Evolutionary conservation across 345 rosid genomes (phyloP).

Genomic region (Capsella bursapastoris): DNA sequence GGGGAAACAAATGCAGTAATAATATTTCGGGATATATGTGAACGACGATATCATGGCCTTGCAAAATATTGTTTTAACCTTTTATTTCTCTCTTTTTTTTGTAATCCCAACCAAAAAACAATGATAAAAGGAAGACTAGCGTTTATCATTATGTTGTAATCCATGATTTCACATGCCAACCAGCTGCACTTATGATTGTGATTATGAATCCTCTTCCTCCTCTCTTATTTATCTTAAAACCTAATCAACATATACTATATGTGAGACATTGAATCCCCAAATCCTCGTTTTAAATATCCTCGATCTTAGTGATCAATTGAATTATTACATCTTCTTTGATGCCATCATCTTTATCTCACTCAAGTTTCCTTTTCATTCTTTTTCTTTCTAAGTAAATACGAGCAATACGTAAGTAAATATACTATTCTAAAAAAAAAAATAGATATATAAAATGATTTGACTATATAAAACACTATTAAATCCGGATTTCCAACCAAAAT

Average conservation of each 20-base stretch:
- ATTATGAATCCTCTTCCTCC: conserved; percentile 4
- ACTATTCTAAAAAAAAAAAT: neutral
- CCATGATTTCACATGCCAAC: conserved; percentile 47
- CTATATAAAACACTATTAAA: conserved; percentile 29
- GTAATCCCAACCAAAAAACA: conserved; percentile 24
- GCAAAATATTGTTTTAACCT: neutral
- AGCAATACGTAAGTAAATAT: neutral
- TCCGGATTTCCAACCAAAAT: conserved; percentile 33
- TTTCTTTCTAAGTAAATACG: conserved; percentile 10
- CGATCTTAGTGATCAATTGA: neutral
- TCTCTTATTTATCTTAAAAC: conserved; percentile 37
- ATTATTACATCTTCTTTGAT: conserved; percentile 24
- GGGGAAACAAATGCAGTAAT: neutral
- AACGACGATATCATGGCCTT: conserved; percentile 17
- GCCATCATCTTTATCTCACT: conserved; percentile 2
- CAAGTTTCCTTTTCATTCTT: neutral
- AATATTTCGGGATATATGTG: neutral
- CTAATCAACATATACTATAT: conserved; percentile 34
- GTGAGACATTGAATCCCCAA: neutral
- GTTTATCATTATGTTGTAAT: conserved; percentile 40
- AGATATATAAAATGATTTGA: conserved; percentile 9
- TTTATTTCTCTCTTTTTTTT: neutral
- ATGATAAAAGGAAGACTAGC: conserved; percentile 33
- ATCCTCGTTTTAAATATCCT: neutral
- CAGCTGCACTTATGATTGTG: conserved; percentile 31